These are phyloP conservation scores for Micractinium conductrix DNA, from an alignment of 139 green algal genomes.

Conservation along the genomic window DNA sequence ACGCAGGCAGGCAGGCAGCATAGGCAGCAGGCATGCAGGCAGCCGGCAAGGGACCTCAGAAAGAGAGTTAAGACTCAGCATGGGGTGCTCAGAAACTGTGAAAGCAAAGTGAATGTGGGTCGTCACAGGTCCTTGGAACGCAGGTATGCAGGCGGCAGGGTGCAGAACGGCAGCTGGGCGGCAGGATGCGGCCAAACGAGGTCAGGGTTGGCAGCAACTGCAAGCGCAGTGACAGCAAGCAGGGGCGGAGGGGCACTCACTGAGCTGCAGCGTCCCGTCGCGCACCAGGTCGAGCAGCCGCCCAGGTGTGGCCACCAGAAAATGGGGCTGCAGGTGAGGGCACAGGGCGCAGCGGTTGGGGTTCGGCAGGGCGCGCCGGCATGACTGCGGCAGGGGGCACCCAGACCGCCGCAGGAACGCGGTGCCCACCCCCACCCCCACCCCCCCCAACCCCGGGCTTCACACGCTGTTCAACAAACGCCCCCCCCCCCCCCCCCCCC, in stretches of 20 bases:
- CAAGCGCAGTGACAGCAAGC: background rate
- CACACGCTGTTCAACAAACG: too few relatives aligned
- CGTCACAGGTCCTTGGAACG: constrained; percentile 26
- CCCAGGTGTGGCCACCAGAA: constrained; percentile 87
- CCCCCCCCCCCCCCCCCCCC: too few relatives aligned
- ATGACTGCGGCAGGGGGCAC: too few relatives aligned
- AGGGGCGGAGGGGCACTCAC: constrained; percentile 2
- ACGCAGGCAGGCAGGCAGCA: background rate
- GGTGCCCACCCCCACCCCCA: too few relatives aligned
- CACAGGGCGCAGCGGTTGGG: background rate
- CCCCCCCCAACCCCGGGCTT: too few relatives aligned
- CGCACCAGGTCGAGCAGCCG: constrained; percentile 84
- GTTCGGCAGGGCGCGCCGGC: too few relatives aligned
- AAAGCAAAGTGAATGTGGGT: constrained; percentile 60
- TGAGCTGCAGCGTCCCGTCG: constrained; percentile 53
- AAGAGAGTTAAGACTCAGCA: constrained; percentile 32
- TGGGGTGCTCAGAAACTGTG: constrained; percentile 65
- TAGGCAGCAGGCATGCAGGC: background rate
- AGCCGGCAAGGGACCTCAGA: background rate
- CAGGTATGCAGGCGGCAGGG: background rate
- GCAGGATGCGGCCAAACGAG: background rate
- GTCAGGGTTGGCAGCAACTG: background rate
- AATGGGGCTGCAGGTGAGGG: constrained; percentile 45
- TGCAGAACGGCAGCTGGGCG: background rate
- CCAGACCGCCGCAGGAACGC: too few relatives aligned